phyloP scores from a whole-genome alignment of 2,329 filamentous ascomycete genomes.

The Ophiostoma angusticollis region DNA sequence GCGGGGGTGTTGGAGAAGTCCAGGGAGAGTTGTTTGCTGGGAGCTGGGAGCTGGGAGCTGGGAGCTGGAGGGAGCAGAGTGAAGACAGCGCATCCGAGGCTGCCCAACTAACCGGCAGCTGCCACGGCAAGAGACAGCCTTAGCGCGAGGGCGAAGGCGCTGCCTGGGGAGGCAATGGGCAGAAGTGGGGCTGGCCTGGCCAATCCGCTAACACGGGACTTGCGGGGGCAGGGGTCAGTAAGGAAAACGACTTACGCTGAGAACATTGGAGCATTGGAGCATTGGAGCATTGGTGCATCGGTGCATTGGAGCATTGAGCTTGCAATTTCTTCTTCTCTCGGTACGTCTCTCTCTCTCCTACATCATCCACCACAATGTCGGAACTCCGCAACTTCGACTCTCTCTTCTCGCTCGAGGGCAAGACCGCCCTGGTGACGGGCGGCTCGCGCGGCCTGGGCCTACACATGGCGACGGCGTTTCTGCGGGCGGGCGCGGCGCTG shows the following conservation, averaged over 20 bases:
- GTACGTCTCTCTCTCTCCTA: not conserved
- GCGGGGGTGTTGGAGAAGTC: constrained; percentile 3
- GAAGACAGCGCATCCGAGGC: not conserved
- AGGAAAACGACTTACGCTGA: not conserved
- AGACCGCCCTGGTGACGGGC: constrained; percentile 20
- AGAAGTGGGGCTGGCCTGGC: too few species aligned
- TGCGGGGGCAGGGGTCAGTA: not conserved
- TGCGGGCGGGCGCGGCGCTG: constrained; percentile 57
- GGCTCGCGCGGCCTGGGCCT: constrained; percentile 45
- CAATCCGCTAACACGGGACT: constrained; percentile 3
- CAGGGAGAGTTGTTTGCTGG: not conserved
- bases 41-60: not conserved
- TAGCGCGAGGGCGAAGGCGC: not conserved
- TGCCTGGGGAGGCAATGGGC: constrained; percentile 3
- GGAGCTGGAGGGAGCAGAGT: constrained; percentile 3
- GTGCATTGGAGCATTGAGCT: not conserved
- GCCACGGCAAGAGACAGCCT: constrained; percentile 3
- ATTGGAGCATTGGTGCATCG: not conserved
- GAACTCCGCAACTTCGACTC: constrained; percentile 18
- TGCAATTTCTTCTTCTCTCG: not conserved
- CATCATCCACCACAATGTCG: constrained; percentile 16
- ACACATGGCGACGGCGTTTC: constrained; percentile 51
- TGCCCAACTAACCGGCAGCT: constrained; percentile 8
- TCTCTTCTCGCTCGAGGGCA: constrained; percentile 17
- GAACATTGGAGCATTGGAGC: not conserved